Evolutionary conservation across 129 eudicot genomes (phyloP), one percentile per base, ranked within the genome.

Genomic region (Smallanthus sonchifolius): DNA sequence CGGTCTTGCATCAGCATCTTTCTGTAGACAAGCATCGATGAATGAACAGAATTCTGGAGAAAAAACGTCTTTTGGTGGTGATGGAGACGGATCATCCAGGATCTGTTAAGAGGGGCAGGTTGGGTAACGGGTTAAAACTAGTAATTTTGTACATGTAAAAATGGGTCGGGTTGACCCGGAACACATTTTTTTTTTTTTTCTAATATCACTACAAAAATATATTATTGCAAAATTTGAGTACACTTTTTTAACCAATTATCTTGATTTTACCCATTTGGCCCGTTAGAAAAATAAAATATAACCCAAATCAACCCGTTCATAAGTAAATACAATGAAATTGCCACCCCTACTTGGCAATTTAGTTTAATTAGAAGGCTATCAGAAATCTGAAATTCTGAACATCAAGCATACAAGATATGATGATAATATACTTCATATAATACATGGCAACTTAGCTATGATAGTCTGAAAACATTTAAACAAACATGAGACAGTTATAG

Each of bases 1-100:
- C 45, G 97, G 99, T 82, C 99, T 91, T 69, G 96, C 87, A 63
- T 83, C 87, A 64, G 97, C 85, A 75, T 94, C 93, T 85, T 94
- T 94, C 77, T 85, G 87, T 43, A 94, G 85, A 85, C 99, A 94
- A 65, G 78, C 93, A 77, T 94, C 91, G 47, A 94, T 86, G 78
- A 94, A 94, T 66, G 92, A 91, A 77, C 96, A 90, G 70, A 94
- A 91, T 72, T 94, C 99, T 6, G 96, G 86, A 35, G 97, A 91
- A 85, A 90, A 94, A 7, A 69, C 17, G 63, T 88, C 74, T 54
- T 83, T 86, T 69, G 88, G 78, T 6, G 95, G 94, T 30, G 97
- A 88, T 35, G 99, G 99, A 72, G 99, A 94, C 35, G 99, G 96
- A 77, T 94, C 99, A 52, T 94, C 97, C 39, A 94, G 82, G 61